phyloP scores from a whole-genome alignment of 2,329 filamentous ascomycete species.

The Penicillium carneum region DNA sequence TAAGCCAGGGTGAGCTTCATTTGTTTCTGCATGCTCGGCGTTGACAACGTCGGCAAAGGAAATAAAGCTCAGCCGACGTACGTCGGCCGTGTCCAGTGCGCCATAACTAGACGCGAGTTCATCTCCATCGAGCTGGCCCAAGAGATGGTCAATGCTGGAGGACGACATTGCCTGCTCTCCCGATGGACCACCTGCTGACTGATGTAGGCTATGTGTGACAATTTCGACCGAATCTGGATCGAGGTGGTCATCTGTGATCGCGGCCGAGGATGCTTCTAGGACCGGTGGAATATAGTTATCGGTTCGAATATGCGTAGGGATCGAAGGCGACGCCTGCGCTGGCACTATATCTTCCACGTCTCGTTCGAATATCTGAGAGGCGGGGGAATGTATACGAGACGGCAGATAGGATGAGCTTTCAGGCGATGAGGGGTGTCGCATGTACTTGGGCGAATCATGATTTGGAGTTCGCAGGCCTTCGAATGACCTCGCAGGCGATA shows the following conservation, averaged over 20 bases:
- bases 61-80: constrained; percentile 88
- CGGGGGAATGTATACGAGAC: constrained; percentile 78
- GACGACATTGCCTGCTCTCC: constrained; percentile 47
- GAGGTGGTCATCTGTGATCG: constrained; percentile 84
- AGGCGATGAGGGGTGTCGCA: constrained; percentile 67
- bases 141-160: constrained; percentile 57
- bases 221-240: constrained; percentile 92
- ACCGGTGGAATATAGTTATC: constrained; percentile 94
- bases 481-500: constrained; percentile 36
- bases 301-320: constrained; percentile 89
- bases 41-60: constrained; percentile 96
- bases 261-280: constrained; percentile 86
- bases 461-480: constrained; percentile 34
- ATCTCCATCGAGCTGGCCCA: constrained; percentile 53
- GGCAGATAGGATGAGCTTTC: constrained; percentile 70
- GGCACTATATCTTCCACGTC: constrained; percentile 77
- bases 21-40: constrained; percentile 62
- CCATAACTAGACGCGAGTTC: constrained; percentile 79
- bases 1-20: constrained; percentile 36
- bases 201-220: constrained; percentile 83
- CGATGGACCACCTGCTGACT: constrained; percentile 66
- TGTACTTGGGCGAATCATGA: constrained; percentile 33
- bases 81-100: constrained; percentile 76
- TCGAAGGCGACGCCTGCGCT: constrained; percentile 79
- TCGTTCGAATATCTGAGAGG: constrained; percentile 86